Percentiles rank a stretch among this genome's conserved stretches.
Evolutionary conservation across 208 protist species (phyloP).

Genomic region (Histomonas meleagridis): DNA sequence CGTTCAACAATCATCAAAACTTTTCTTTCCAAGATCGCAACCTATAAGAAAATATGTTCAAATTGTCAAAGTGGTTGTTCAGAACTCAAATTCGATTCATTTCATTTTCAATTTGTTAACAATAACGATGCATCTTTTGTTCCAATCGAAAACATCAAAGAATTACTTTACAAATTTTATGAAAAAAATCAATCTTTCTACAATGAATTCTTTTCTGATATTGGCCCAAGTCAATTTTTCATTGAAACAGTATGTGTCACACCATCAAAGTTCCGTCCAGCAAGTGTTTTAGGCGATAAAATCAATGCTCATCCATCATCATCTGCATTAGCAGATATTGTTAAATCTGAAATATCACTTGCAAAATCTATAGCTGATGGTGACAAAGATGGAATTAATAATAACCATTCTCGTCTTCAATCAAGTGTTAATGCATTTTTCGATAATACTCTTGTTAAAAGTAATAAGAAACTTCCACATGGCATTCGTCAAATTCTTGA

Average conservation of each 20-base stretch:
- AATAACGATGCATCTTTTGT: neutral
- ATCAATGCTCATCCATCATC: conserved; percentile 15
- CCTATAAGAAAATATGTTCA: neutral
- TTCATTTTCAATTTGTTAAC: neutral
- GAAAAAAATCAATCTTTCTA: neutral
- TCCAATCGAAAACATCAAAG: neutral
- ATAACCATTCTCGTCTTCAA: neutral
- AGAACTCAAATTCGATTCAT: neutral
- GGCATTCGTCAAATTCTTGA: conserved; percentile 70
- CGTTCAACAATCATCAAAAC: neutral
- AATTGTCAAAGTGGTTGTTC: neutral
- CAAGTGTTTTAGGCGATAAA: conserved; percentile 31
- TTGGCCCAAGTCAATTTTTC: neutral
- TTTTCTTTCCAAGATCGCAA: neutral
- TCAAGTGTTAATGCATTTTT: neutral
- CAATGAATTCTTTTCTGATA: neutral
- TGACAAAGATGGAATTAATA: neutral
- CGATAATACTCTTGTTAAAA: neutral
- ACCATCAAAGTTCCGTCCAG: conserved; percentile 34
- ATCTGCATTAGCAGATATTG: neutral
- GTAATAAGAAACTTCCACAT: neutral
- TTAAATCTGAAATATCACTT: neutral
- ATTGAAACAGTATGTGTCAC: neutral
- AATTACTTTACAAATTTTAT: neutral
- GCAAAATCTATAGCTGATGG: neutral